phyloP scores from a whole-genome alignment of 371 early-diverging fungal species.

The Capillidium rhysosporum region DNA sequence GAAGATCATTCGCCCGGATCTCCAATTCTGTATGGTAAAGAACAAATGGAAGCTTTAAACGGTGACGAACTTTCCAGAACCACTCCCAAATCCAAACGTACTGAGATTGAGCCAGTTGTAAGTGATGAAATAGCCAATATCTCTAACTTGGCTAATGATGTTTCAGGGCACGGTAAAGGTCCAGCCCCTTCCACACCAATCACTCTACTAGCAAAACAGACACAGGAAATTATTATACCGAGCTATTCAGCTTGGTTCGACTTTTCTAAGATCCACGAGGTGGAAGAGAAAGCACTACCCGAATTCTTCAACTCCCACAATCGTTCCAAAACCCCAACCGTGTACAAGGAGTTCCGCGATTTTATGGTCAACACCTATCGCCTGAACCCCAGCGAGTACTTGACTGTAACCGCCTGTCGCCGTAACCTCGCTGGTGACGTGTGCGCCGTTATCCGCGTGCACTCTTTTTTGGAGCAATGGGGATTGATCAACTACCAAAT shows the following conservation, averaged over 20 bases:
- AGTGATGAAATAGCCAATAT: constrained; percentile 43
- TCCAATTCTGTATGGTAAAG: constrained; percentile 1
- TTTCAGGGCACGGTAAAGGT: constrained; percentile 7
- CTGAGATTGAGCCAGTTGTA: constrained; percentile 41
- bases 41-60: constrained; percentile 5
- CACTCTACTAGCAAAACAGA: constrained; percentile 44
- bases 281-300: constrained; percentile 78
- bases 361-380: constrained; percentile 96
- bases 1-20: constrained; percentile 5
- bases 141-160: constrained; percentile 20
- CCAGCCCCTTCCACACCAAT: background rate
- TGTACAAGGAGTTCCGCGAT: constrained; percentile 91
- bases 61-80: constrained; percentile 7
- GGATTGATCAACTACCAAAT: constrained; percentile 94
- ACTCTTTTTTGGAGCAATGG: constrained; percentile 98
- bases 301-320: constrained; percentile 89
- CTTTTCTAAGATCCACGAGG: constrained; percentile 62
- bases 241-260: constrained; percentile 90
- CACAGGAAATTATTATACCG: constrained; percentile 54
- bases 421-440: constrained; percentile 93
- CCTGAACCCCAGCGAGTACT: constrained; percentile 81
- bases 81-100: constrained; percentile 25
- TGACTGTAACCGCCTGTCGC: constrained; percentile 91
- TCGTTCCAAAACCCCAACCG: constrained; percentile 72
- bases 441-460: constrained; percentile 90